Evolutionary conservation across 2,329 filamentous ascomycete genomes (phyloP).

Genomic region (Tolypocladium nubicola): DNA sequence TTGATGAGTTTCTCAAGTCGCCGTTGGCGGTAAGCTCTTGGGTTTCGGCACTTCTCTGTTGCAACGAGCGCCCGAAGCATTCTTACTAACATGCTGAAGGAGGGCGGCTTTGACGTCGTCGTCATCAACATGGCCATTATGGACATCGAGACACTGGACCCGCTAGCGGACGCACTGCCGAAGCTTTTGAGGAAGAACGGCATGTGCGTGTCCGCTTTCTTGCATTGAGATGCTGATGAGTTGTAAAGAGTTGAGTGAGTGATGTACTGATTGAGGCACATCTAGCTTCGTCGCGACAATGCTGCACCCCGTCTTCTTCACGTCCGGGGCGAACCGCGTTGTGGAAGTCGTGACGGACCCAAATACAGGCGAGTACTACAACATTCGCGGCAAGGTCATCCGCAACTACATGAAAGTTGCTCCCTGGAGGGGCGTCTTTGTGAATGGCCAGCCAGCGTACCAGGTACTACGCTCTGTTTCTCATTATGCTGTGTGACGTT

Average conservation of each 20-base stretch:
- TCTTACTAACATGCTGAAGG: conserved; percentile 7
- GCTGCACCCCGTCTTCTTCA: conserved; percentile 39
- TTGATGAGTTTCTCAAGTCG: conserved; percentile 16
- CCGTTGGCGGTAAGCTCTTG: conserved; percentile 4
- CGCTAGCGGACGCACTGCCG: conserved; percentile 28
- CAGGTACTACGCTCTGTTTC: conserved; percentile 17
- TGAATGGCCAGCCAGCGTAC: conserved; percentile 18
- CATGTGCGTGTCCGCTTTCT: conserved; percentile 21
- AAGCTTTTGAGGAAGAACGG: conserved; percentile 27
- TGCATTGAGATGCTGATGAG: background rate
- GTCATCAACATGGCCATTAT: conserved; percentile 39
- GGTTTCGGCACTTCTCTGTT: background rate
- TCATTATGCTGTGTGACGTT: background rate
- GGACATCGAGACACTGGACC: conserved; percentile 32
- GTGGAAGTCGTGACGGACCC: conserved; percentile 27
- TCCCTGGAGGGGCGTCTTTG: conserved; percentile 24
- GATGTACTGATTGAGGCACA: background rate
- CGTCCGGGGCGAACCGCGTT: conserved; percentile 26
- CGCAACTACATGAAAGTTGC: conserved; percentile 30
- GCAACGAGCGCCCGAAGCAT: background rate
- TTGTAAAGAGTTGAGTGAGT: background rate
- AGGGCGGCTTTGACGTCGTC: conserved; percentile 28
- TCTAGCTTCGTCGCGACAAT: conserved; percentile 33
- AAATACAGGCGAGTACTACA: conserved; percentile 21
- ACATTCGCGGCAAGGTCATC: conserved; percentile 25